Base-by-base conservation (phyloP, 345 rosid genomes). In the Populus davidiana region DNA sequence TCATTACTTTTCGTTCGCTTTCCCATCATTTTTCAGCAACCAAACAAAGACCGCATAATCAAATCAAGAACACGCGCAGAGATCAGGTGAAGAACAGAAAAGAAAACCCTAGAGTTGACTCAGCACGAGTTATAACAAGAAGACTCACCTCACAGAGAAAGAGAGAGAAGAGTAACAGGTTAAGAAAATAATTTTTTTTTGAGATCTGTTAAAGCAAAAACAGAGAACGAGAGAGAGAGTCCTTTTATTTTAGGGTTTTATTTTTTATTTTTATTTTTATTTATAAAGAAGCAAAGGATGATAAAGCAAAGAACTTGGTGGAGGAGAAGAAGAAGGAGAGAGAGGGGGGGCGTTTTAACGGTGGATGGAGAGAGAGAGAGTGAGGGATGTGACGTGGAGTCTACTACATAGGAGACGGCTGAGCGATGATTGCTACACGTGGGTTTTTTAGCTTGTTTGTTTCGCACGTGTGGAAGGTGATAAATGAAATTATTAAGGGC, bases 21-120 rank as follows among this genome's bases (percentile, higher is more conserved):
- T 47, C 18, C 52, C 52, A 47, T 59, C 64, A 23, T 59, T 59
- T 23, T 25, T 23, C 29, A 59, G 27, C 27, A 23, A 59, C 29
- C 64, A 59, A 23, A 25, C 25, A 67, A 62, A 50, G 18, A 71
- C 29, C 8, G 8, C 20, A 69, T 16, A 25, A 25, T n/a, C 69
- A 77, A 33, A 75, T 49, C 70, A 66, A 35, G 50, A 66, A 38
- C 8, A 67, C 35, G 18, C 27, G 11, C 14, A 44, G 69, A 50
- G n/a, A 67, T 27, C 59, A 68, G 61, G 9, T 52, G 23, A 41
- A 56, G 0, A 23, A 14, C 36, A 25, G n/a, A 2, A 41, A 52
- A 75, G 6, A 64, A 83, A 83, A 80, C 84, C 90, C 83, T 67
- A 77, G 77, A 81, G 88, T 83, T 81, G 89, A 85, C 86, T 81